Base-by-base conservation (phyloP, 2,329 filamentous ascomycete genomes). In the Sporothrix globosa region DNA sequence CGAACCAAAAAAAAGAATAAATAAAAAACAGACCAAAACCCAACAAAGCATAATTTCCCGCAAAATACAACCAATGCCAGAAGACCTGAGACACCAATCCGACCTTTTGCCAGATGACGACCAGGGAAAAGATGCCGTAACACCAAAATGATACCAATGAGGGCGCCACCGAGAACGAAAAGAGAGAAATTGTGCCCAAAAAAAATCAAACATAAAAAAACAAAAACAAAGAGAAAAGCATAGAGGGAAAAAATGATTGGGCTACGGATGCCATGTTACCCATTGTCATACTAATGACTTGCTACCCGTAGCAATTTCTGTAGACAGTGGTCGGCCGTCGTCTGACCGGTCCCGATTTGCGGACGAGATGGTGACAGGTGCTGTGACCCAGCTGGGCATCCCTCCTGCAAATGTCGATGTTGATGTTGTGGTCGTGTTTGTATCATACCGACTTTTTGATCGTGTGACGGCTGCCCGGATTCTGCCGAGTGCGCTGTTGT, bases 341-440 rank as follows among this genome's bases (percentile, higher is more conserved):
- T 66, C 46, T 11, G 14, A 53, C 4, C 27, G 30, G 65, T 68
- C 65, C 41, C 53, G 67, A 24, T 68, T 68, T 13, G 41, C 67
- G 7, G 67, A 34, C 5, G 67, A 44, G 41, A 58, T 14, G 5
- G 41, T 68, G 9, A 58, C 53, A 1, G 67, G 67, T 10, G 41
- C 52, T 17, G 53, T 58, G 5, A 68, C 52, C 56, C 67, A 54
- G 19, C 41, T 65, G 1, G 60, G 60, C 11, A 24, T 21, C 14
- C 44, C 41, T 6, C 44, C 27, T 30, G 41, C 11, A 27, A 41
- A 48, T 7, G 41, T 27, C 24, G 58, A 27, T 46, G 58, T 44
- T 27, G 58, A 27, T 17, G 58, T 19, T 5, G 54, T 41, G 6
- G 56, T 44, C 10, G n/a, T 44, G 5, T n/a, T 61, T 17, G 56